A percentile compares a stretch with the other conserved stretches of the same genome.
Evolutionary conservation across 2,329 filamentous ascomycete species (phyloP).

Genomic region (Alternaria conjuncta): DNA sequence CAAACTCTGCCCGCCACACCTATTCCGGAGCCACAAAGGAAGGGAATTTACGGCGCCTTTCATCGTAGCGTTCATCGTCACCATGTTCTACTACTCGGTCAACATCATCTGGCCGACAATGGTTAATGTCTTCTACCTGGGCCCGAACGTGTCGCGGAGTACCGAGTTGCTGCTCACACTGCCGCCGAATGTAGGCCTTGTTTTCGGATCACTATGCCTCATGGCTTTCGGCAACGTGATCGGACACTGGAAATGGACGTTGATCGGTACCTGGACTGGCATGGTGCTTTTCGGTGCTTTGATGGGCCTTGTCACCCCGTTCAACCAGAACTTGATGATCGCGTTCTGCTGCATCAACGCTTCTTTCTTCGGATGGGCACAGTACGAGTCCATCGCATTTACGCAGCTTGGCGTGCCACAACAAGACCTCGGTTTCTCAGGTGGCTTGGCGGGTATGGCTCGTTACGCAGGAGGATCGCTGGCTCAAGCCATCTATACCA

Average conservation of each 20-base stretch:
- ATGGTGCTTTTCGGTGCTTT: constrained; percentile 59
- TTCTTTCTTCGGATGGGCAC: constrained; percentile 44
- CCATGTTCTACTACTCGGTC: constrained; percentile 61
- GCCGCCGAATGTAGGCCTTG: constrained; percentile 56
- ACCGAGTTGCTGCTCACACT: constrained; percentile 51
- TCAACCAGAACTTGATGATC: constrained; percentile 55
- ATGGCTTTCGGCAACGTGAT: constrained; percentile 53
- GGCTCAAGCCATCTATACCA: constrained; percentile 46
- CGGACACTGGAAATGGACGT: constrained; percentile 57
- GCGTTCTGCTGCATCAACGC: constrained; percentile 55
- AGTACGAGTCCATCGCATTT: constrained; percentile 40
- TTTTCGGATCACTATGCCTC: constrained; percentile 52
- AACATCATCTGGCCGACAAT: constrained; percentile 57
- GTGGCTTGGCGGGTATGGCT: constrained; percentile 42
- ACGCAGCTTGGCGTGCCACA: constrained; percentile 50
- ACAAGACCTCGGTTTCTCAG: constrained; percentile 56
- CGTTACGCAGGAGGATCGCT: constrained; percentile 35
- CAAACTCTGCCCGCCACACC: constrained; percentile 48
- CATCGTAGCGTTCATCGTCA: constrained; percentile 55
- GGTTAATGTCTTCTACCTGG: constrained; percentile 55
- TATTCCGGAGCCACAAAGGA: constrained; percentile 56
- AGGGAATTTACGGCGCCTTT: constrained; percentile 58
- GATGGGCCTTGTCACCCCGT: constrained; percentile 53
- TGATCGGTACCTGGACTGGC: constrained; percentile 52
- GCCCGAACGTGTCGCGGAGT: constrained; percentile 36